Evolutionary conservation across 257 asterid species (phyloP).

Genomic region (Scutellaria galericulata): DNA sequence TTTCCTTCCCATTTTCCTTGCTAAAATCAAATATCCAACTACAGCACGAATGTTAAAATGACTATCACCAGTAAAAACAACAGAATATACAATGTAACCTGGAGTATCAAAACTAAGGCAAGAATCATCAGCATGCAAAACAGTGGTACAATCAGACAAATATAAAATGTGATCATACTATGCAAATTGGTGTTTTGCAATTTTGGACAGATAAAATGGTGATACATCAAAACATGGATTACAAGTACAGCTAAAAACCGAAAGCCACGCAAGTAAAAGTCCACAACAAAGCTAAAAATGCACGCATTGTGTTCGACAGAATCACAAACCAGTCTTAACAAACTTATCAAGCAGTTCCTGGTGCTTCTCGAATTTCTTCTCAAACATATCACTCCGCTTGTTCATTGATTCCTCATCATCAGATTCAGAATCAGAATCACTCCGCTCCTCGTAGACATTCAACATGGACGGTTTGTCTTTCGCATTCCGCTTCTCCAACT

Average conservation of each 20-base stretch:
- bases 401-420: slow-evolving; percentile 63
- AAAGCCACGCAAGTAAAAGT: not conserved
- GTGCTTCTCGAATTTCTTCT: slow-evolving; percentile 63
- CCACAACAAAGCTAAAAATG: not conserved
- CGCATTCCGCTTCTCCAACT: slow-evolving; percentile 50
- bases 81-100: no score
- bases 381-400: slow-evolving; percentile 48
- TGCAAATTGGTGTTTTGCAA: not conserved
- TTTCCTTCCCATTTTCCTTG: no score
- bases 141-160: no score
- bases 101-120: no score
- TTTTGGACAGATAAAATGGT: not conserved
- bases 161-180: not conserved
- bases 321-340: slow-evolving; percentile 65
- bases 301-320: not conserved
- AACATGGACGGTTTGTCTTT: slow-evolving; percentile 40
- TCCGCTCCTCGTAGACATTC: slow-evolving; percentile 58
- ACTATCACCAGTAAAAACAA: no score
- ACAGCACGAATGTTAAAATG: no score
- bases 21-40: no score
- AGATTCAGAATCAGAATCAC: slow-evolving; percentile 83
- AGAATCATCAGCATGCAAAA: no score
- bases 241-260: not conserved
- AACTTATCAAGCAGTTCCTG: slow-evolving; percentile 66
- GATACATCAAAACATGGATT: not conserved